Evolutionary conservation across 306 rosid species (phyloP).

Genomic region (Alnus rubra): DNA sequence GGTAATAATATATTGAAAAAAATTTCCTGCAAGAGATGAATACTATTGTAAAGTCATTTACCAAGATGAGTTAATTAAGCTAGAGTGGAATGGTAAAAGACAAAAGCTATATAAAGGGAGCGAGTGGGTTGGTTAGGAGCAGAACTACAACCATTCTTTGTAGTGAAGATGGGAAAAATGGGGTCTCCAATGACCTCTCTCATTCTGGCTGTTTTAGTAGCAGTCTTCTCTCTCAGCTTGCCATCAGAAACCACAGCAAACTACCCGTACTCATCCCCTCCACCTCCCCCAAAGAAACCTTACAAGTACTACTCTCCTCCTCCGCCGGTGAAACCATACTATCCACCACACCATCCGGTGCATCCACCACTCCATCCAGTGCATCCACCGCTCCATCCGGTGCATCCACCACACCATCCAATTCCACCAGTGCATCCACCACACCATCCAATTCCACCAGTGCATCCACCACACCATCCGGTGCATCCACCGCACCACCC

Average conservation of each 20-base stretch:
- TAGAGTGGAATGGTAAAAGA: slow-evolving; percentile 34
- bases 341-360: slow-evolving; percentile 10
- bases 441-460: background rate
- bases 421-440: background rate
- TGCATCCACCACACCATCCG: background rate
- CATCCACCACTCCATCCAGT: background rate
- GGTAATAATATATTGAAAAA: no score
- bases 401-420: background rate
- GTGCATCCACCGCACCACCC: background rate
- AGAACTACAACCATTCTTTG: slow-evolving; percentile 28
- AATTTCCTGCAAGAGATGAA: background rate
- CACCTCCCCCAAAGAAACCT: slow-evolving; percentile 14
- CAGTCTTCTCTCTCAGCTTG: slow-evolving; percentile 46
- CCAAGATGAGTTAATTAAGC: slow-evolving; percentile 18
- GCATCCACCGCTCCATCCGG: background rate
- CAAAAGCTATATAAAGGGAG: slow-evolving; percentile 54
- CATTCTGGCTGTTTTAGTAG: slow-evolving; percentile 41
- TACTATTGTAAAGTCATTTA: slow-evolving; percentile 7
- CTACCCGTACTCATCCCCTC: slow-evolving; percentile 49
- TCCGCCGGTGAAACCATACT: slow-evolving; percentile 18
- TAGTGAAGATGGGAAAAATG: slow-evolving; percentile 45
- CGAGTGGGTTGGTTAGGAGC: background rate
- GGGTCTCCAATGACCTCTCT: slow-evolving; percentile 51
- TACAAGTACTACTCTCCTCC: slow-evolving; percentile 42
- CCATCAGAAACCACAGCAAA: slow-evolving; percentile 37